phyloP scores from a whole-genome alignment of 164 flowering plant genomes.

The Umbellularia californica region DNA sequence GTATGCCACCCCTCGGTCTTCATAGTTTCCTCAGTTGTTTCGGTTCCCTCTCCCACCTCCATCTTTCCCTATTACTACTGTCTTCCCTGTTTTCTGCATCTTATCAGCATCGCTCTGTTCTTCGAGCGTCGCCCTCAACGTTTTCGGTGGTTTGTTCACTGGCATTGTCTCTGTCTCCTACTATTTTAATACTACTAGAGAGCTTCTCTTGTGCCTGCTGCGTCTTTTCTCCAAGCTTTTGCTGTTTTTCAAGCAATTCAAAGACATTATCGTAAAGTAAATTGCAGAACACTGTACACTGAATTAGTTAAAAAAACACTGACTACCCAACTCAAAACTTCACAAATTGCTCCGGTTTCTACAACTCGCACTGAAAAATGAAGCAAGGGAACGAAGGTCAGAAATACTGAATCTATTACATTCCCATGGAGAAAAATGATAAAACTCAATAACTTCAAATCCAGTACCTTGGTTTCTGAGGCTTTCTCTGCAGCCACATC shows the following conservation, averaged over 20 bases:
- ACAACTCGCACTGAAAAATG: neutral
- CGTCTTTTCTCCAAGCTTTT: neutral
- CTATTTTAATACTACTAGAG: neutral
- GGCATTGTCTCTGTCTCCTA: neutral
- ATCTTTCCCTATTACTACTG: neutral
- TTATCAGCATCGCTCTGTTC: neutral
- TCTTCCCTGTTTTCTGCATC: neutral
- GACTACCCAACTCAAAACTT: neutral
- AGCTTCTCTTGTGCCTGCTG: neutral
- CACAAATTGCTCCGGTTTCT: neutral
- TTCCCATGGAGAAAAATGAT: neutral
- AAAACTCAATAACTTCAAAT: neutral
- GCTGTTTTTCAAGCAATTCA: neutral
- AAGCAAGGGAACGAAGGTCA: neutral
- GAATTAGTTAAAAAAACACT: too few relatives aligned
- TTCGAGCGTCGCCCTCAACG: neutral
- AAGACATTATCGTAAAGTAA: neutral
- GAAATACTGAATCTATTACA: neutral
- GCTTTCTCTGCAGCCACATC: conserved; percentile 9
- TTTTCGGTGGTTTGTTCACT: neutral
- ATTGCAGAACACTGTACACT: neutral
- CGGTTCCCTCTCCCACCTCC: neutral
- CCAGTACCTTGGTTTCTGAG: conserved; percentile 20
- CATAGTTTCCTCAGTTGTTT: neutral
- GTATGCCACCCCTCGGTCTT: conserved; percentile 19